These are phyloP conservation scores for Thelephora terrestris DNA, from an alignment of 1,284 basidiomycete genomes.

Conservation along the genomic window DNA sequence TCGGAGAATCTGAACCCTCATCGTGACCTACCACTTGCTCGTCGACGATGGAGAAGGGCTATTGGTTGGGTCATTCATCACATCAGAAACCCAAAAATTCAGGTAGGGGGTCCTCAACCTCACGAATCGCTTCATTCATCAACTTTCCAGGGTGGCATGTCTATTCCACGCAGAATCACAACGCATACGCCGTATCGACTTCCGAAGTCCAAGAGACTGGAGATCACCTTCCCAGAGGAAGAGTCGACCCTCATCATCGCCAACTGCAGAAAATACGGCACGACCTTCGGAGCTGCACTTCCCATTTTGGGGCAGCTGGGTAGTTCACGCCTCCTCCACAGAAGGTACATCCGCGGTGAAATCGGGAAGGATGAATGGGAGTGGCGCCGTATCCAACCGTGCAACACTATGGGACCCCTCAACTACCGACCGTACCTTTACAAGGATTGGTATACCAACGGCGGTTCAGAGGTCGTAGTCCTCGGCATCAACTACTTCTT, in stretches of 20 bases:
- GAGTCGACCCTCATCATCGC: slow-evolving; percentile 21
- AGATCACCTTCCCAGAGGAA: slow-evolving; percentile 13
- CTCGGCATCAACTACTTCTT: slow-evolving; percentile 35
- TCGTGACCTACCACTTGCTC: slow-evolving; percentile 22
- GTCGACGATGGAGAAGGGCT: slow-evolving; percentile 38
- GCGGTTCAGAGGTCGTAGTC: slow-evolving; percentile 34
- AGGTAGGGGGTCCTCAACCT: slow-evolving; percentile 18
- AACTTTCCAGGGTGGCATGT: slow-evolving; percentile 41
- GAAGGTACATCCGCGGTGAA: slow-evolving; percentile 34
- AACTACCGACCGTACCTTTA: slow-evolving; percentile 45
- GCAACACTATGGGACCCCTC: slow-evolving; percentile 37
- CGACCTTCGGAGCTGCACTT: slow-evolving; percentile 44
- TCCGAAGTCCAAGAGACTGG: too few species aligned
- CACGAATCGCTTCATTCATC: background rate
- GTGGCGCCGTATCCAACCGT: slow-evolving; percentile 38
- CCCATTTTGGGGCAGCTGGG: slow-evolving; percentile 45
- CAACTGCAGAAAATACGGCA: slow-evolving; percentile 30
- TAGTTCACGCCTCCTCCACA: slow-evolving; percentile 39
- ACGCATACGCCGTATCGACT: too few species aligned
- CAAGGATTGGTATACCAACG: slow-evolving; percentile 33
- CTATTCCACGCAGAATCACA: slow-evolving; percentile 29
- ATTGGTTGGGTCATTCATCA: slow-evolving; percentile 31
- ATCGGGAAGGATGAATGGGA: slow-evolving; percentile 44
- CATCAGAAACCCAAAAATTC: slow-evolving; percentile 21
- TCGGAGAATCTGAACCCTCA: slow-evolving; percentile 28